Evolutionary conservation across 805 yeast species (phyloP), one percentile per base, ranked within the genome.

Genomic region (Blastobotrys robertii): DNA sequence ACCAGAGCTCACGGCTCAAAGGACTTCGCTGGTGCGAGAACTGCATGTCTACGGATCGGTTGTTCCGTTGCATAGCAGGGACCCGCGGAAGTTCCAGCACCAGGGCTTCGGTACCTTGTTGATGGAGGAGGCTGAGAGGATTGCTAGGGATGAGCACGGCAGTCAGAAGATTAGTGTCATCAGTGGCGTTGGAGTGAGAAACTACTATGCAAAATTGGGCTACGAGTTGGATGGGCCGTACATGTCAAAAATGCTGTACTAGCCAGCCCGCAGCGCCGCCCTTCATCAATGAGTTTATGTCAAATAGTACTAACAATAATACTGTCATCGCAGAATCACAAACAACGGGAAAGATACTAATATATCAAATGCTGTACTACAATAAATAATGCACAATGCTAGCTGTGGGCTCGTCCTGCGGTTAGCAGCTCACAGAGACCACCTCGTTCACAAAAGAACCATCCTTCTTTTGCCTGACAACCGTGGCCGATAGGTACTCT

Each of bases 71-170:
- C 98, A 92, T 62, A 83, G 94, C 3, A 74, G 97, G 52, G 98
- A 92, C 64, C 98, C 98, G 37, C 75, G 95, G 57, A 92, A 92
- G 64, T 92, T 92, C 70, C 98, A 92, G 67, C 98, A 92, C 68
- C 98, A 92, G 70, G 98, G 98, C 14, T 92, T 90, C 61, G 98
- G 98, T 50, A 90, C 98, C 4, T 70, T 92, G 55, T 66, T 92
- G 41, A 92, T 92, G 98, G 97, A 92, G 64, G 98, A 92, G 64
- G 98, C 98, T 2, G 97, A 86, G 56, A 74, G 96, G 51, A 92
- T 92, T 47, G 92, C 98, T 1, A 73, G 79, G 41, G 96, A 87
- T 56, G 98, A 92, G 60, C 98, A 92, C 61, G 95, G 96, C 0
- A 81, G 95, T 3, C 69, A 72, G 41, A 92, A 92, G 67, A 82